phyloP scores from a whole-genome alignment of 352 stramenopile species.

The Globisporangium polare region DNA sequence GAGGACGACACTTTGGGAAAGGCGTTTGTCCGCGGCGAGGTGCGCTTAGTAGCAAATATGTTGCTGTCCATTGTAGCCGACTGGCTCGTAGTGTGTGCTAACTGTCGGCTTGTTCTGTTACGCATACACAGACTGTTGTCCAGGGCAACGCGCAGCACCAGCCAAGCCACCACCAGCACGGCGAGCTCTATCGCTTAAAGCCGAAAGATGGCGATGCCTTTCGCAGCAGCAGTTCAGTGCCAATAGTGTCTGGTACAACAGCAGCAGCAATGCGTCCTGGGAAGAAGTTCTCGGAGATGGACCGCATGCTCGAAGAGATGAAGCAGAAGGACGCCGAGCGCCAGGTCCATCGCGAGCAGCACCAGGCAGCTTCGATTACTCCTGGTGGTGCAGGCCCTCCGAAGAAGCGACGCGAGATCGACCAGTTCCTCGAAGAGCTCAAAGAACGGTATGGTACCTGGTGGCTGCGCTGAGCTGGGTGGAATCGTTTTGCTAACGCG shows the following conservation, averaged over 20 bases:
- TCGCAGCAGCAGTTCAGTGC: not conserved
- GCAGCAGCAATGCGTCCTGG: not conserved
- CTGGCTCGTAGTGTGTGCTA: not conserved
- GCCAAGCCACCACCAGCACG: not conserved
- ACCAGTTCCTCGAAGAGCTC: conserved; percentile 88
- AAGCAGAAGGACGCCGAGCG: conserved; percentile 46
- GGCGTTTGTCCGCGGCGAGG: conserved; percentile 49
- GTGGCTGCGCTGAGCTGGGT: not conserved
- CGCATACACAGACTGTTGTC: conserved; percentile 6
- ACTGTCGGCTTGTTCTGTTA: not conserved
- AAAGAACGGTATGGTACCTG: conserved; percentile 48
- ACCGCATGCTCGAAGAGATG: conserved; percentile 69
- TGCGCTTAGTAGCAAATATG: not conserved
- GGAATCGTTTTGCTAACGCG: not conserved
- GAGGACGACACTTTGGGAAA: conserved; percentile 60
- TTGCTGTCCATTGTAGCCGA: not conserved
- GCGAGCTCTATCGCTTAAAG: conserved; percentile 38
- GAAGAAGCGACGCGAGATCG: conserved; percentile 76
- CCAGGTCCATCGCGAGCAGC: conserved; percentile 17
- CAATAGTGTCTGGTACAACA: not conserved
- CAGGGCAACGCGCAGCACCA: conserved; percentile 3
- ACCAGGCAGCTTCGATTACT: not conserved
- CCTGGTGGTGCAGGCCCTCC: conserved; percentile 3
- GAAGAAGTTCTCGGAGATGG: conserved; percentile 59
- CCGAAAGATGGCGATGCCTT: conserved; percentile 1